These are phyloP conservation scores for Trichopus zeylanicus DNA, from an alignment of 116 monocot species.

Conservation along the genomic window DNA sequence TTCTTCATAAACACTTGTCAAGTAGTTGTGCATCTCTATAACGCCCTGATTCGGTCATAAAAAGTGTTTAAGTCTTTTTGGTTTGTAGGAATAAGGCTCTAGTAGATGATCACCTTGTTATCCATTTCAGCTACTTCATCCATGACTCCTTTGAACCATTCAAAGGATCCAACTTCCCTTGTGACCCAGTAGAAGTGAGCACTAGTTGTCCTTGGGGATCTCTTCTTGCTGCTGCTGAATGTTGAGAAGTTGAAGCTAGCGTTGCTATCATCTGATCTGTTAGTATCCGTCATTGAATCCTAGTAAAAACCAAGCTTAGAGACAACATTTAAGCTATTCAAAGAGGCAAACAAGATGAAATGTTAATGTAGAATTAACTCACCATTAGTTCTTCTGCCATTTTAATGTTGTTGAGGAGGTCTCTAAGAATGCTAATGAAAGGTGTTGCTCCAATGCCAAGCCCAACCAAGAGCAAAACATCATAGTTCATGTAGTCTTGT, in stretches of 20 bases:
- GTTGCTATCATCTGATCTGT: conserved; percentile 46
- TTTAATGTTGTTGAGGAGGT: conserved; percentile 78
- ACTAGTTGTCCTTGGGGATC: conserved; percentile 45
- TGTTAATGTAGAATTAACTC: neutral
- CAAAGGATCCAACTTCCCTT: conserved; percentile 72
- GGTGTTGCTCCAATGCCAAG: conserved; percentile 94
- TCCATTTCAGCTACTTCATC: conserved; percentile 93
- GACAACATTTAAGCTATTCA: too few relatives aligned
- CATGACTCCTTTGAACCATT: conserved; percentile 98
- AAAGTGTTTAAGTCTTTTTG: neutral
- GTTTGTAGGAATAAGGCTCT: neutral
- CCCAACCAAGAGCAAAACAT: conserved; percentile 82
- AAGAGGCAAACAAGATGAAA: too few relatives aligned
- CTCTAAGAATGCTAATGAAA: conserved; percentile 82
- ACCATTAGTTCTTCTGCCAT: conserved; percentile 51
- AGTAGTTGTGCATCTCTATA: conserved; percentile 90
- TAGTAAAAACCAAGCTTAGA: conserved; percentile 16
- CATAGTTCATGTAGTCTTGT: conserved; percentile 76
- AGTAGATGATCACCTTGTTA: conserved; percentile 38
- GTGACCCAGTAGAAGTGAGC: conserved; percentile 97
- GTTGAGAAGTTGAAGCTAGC: conserved; percentile 32
- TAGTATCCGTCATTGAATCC: conserved; percentile 65
- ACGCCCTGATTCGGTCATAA: conserved; percentile 44
- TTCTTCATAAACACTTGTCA: conserved; percentile 93
- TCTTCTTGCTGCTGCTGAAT: conserved; percentile 38